Evolutionary conservation across 345 rosid species (phyloP).

Genomic region (Eucalyptus albens): DNA sequence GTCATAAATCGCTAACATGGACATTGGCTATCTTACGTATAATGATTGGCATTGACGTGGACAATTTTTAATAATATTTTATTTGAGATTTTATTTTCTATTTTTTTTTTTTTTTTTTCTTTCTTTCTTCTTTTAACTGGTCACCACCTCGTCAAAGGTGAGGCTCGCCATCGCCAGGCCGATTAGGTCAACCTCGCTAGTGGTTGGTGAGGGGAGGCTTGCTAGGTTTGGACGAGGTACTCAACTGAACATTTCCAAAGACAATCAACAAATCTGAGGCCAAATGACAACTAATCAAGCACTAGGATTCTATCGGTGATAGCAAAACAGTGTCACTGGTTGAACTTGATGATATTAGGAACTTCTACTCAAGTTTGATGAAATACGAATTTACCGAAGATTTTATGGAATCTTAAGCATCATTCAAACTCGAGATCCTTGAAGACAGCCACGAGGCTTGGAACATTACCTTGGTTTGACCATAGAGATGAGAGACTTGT

Average conservation of each 20-base stretch:
- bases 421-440: background rate
- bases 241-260: background rate
- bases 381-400: too few relatives aligned
- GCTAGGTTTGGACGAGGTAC: background rate
- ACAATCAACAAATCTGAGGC: background rate
- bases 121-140: accelerated
- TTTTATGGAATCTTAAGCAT: background rate
- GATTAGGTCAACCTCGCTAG: background rate
- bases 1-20: too few relatives aligned
- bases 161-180: accelerated
- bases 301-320: background rate
- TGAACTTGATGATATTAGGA: background rate
- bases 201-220: background rate
- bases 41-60: accelerated
- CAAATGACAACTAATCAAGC: background rate
- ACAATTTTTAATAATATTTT: too few relatives aligned
- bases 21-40: accelerated
- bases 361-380: background rate
- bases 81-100: too few relatives aligned
- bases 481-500: background rate
- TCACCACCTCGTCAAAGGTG: background rate
- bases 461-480: background rate
- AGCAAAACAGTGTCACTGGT: background rate
- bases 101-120: too few relatives aligned
- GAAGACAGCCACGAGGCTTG: background rate